Evolutionary conservation across 192 early-diverging fungal species (phyloP).

Genomic region (Fimicolochytrium jonesii): DNA sequence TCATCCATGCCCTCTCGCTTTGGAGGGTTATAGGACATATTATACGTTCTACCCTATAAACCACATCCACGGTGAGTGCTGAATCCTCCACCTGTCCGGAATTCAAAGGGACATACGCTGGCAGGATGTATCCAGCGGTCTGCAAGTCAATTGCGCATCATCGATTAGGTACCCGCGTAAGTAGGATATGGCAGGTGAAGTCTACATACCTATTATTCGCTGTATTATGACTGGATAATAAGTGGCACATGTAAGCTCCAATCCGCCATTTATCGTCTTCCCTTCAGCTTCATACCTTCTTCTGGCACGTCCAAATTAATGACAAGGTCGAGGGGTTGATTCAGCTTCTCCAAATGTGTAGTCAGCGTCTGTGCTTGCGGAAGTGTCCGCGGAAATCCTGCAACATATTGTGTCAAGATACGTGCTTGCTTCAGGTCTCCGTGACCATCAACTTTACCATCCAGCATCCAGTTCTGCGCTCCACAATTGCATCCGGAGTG

Average conservation of each 20-base stretch:
- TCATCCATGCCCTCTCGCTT: conserved; percentile 76
- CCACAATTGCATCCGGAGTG: no score
- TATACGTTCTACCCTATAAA: conserved; percentile 89
- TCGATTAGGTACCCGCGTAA: no score
- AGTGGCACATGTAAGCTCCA: no score
- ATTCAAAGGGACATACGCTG: conserved; percentile 32
- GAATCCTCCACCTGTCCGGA: no score
- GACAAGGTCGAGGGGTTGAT: conserved; percentile 74
- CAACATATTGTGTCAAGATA: not conserved
- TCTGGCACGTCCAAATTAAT: conserved; percentile 91
- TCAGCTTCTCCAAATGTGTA: conserved; percentile 43
- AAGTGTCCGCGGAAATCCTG: conserved; percentile 79
- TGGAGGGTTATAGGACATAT: conserved; percentile 90
- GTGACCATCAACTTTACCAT: conserved; percentile 39
- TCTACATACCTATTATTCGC: conserved; percentile 65
- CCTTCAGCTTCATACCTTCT: conserved; percentile 31
- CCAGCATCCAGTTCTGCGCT: conserved; percentile 77
- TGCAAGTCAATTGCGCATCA: no score
- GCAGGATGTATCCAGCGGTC: conserved; percentile 90
- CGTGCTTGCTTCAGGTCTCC: not conserved
- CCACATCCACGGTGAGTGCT: no score
- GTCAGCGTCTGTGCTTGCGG: conserved; percentile 76
- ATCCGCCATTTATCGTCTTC: no score
- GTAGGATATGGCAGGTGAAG: not conserved
- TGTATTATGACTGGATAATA: conserved; percentile 72